These are phyloP conservation scores for Penicillium coprophilum DNA, from an alignment of 495 filamentous ascomycete genomes.

Conservation along the genomic window DNA sequence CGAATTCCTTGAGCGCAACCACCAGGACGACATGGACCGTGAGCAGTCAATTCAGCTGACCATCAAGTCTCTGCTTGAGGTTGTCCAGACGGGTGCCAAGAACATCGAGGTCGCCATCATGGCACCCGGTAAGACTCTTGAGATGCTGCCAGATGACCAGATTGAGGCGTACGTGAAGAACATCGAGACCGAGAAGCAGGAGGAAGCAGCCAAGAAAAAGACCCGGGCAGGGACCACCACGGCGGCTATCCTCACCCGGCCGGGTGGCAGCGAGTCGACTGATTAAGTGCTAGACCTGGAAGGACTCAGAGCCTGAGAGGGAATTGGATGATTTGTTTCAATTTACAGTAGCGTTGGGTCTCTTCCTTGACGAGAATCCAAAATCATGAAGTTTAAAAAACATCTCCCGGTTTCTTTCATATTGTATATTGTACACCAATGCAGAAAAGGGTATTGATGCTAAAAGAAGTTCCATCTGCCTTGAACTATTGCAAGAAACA, in stretches of 20 bases:
- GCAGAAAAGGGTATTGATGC: constrained; percentile 24
- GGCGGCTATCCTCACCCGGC: constrained; percentile 73
- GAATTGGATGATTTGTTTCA: constrained; percentile 20
- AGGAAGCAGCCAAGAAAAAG: constrained; percentile 97
- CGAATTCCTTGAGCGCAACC: constrained; percentile 96
- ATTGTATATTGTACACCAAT: constrained; percentile 29
- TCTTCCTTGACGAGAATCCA: constrained; percentile 26
- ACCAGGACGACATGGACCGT: constrained; percentile 94
- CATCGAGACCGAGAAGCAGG: constrained; percentile 98
- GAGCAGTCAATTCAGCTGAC: constrained; percentile 96
- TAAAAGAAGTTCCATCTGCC: constrained; percentile 11
- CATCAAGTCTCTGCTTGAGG: constrained; percentile 95
- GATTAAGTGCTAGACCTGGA: constrained; percentile 16
- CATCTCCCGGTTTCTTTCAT: constrained; percentile 10
- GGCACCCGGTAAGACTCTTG: constrained; percentile 86
- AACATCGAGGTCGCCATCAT: constrained; percentile 99
- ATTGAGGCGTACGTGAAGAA: constrained; percentile 96
- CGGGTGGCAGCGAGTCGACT: constrained; percentile 49
- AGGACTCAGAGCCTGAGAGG: constrained; percentile 10
- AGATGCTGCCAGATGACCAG: constrained; percentile 93
- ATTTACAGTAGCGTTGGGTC: constrained; percentile 36
- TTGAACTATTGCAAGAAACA: constrained; percentile 15
- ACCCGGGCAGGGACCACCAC: constrained; percentile 74
- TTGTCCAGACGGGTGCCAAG: constrained; percentile 98
- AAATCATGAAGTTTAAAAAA: constrained; percentile 29